These are phyloP conservation scores for Geopyxis carbonaria DNA, from an alignment of 495 filamentous ascomycete species.

Conservation along the genomic window DNA sequence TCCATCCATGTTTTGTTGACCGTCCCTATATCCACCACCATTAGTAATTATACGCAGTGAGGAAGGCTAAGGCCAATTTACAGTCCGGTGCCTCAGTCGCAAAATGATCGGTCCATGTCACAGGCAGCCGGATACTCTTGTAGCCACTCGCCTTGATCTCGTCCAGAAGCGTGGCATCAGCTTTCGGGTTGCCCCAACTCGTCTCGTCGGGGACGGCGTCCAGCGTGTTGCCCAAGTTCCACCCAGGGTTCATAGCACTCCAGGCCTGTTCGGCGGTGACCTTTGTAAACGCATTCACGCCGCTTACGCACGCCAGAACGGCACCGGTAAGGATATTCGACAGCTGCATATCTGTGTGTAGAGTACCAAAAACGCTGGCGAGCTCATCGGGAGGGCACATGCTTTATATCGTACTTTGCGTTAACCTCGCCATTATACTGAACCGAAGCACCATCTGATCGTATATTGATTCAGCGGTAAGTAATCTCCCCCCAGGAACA, in stretches of 20 bases:
- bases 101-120: conserved; percentile 45
- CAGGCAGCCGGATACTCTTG: conserved; percentile 42
- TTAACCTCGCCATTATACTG: too few species aligned
- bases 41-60: neutral
- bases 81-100: conserved; percentile 34
- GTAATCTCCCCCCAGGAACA: too few species aligned
- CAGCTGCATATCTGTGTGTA: too few species aligned
- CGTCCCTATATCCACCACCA: conserved; percentile 22
- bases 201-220: conserved; percentile 42
- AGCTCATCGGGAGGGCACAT: too few species aligned
- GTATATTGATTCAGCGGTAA: too few species aligned
- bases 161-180: conserved; percentile 24
- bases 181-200: conserved; percentile 38
- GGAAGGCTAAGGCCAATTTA: neutral
- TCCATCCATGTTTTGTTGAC: conserved; percentile 40
- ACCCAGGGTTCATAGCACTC: conserved; percentile 15
- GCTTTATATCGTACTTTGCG: too few species aligned
- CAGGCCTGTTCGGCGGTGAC: conserved; percentile 18
- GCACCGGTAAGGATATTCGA: too few species aligned
- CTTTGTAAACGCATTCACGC: conserved; percentile 12
- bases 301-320: too few species aligned
- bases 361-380: too few species aligned
- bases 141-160: conserved; percentile 38
- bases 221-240: conserved; percentile 33
- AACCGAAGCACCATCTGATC: too few species aligned